These are phyloP conservation scores for Dichotomocladium elegans DNA, from an alignment of 371 early-diverging fungal species.

Conservation along the genomic window DNA sequence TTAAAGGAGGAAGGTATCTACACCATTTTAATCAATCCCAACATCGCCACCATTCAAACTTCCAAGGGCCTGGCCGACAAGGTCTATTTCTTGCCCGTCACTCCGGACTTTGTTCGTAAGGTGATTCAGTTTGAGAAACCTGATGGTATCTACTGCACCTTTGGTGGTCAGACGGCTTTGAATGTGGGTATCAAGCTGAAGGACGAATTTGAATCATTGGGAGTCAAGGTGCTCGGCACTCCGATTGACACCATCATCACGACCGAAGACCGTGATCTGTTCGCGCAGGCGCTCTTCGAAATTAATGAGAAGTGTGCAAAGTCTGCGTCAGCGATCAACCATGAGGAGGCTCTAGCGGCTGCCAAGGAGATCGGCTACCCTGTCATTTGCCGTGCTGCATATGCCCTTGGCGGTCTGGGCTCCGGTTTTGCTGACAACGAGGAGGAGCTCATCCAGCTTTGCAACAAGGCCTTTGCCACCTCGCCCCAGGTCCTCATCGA, in stretches of 20 bases:
- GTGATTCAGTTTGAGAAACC: constrained; percentile 91
- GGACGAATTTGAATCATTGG: constrained; percentile 79
- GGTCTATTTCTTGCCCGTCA: constrained; percentile 94
- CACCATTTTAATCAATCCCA: constrained; percentile 93
- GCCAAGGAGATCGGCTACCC: constrained; percentile 89
- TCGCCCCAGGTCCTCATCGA: constrained; percentile 94
- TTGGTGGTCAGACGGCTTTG: constrained; percentile 95
- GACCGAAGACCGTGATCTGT: constrained; percentile 94
- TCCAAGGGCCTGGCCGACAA: constrained; percentile 91
- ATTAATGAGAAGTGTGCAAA: constrained; percentile 86
- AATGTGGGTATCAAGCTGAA: constrained; percentile 89
- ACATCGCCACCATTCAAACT: constrained; percentile 97
- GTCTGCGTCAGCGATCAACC: constrained; percentile 70
- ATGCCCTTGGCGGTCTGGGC: constrained; percentile 91
- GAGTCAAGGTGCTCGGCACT: constrained; percentile 92
- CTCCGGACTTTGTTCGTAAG: constrained; percentile 89
- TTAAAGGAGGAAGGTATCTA: constrained; percentile 92
- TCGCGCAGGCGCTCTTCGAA: constrained; percentile 80
- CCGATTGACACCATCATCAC: constrained; percentile 86
- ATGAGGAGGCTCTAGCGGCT: constrained; percentile 81
- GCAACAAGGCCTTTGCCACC: constrained; percentile 80
- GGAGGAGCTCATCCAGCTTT: constrained; percentile 69
- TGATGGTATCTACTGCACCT: constrained; percentile 92
- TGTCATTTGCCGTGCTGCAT: constrained; percentile 92
- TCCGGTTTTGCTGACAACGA: constrained; percentile 91